phyloP scores from a whole-genome alignment of 2,329 filamentous ascomycete species.

The Arthroderma sp. region DNA sequence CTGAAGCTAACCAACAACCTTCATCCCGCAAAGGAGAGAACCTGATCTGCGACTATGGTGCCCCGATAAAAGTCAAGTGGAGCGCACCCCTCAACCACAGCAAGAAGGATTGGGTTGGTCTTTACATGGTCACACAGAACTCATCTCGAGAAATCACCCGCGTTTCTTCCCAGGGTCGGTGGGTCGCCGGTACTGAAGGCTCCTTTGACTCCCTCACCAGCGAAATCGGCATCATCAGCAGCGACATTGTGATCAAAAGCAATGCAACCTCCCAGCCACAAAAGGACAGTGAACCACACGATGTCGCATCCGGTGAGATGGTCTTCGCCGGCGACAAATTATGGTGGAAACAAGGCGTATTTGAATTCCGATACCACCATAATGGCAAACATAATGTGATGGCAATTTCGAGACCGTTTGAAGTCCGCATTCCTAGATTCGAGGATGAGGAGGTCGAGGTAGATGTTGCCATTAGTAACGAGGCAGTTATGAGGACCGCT shows the following conservation, averaged over 20 bases:
- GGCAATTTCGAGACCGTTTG: conserved; percentile 85
- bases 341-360: conserved; percentile 94
- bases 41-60: conserved; percentile 72
- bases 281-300: conserved; percentile 19
- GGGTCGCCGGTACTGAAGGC: conserved; percentile 67
- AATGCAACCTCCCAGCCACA: no score
- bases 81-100: conserved; percentile 75
- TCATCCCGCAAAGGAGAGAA: conserved; percentile 52
- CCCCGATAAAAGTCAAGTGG: conserved; percentile 83
- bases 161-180: conserved; percentile 74
- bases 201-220: conserved; percentile 62
- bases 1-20: conserved; percentile 50
- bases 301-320: conserved; percentile 66
- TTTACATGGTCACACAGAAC: conserved; percentile 95
- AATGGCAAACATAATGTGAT: conserved; percentile 85
- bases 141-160: conserved; percentile 71
- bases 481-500: conserved; percentile 43
- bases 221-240: conserved; percentile 62
- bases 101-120: conserved; percentile 86
- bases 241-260: conserved; percentile 45
- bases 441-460: conserved; percentile 56
- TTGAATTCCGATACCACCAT: conserved; percentile 95
- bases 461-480: conserved; percentile 34
- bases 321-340: conserved; percentile 83
- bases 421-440: conserved; percentile 71